phyloP scores from a whole-genome alignment of 2,329 filamentous ascomycete species.

The Zasmidium cellare region DNA sequence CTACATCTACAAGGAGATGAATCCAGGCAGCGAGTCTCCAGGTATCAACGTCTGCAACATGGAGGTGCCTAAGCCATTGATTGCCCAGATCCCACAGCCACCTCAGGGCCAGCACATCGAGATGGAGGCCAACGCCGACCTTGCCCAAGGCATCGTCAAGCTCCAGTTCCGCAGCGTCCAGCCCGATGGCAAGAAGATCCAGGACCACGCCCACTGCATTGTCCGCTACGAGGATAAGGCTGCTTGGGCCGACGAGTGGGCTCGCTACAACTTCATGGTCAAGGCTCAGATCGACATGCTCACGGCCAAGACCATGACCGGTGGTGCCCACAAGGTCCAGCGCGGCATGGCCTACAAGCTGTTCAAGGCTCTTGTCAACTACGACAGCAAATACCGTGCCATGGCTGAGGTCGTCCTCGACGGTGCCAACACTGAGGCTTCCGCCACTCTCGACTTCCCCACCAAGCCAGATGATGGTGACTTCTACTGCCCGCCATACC shows the following conservation, averaged over 20 bases:
- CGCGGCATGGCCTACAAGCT: conserved; percentile 78
- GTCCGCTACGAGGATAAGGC: conserved; percentile 62
- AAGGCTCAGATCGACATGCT: conserved; percentile 63
- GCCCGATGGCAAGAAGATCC: conserved; percentile 58
- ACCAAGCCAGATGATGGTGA: conserved; percentile 55
- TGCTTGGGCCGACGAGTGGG: conserved; percentile 65
- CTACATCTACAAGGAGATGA: conserved; percentile 66
- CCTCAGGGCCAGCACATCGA: conserved; percentile 60
- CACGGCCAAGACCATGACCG: conserved; percentile 63
- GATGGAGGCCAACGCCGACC: conserved; percentile 61
- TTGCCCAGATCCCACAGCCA: conserved; percentile 54
- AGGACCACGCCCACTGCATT: conserved; percentile 63
- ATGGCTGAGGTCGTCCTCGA: conserved; percentile 62
- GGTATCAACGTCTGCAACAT: conserved; percentile 66
- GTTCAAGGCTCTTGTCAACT: conserved; percentile 59
- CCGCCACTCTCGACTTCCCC: conserved; percentile 55
- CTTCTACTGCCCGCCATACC: conserved; percentile 60
- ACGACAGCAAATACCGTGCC: conserved; percentile 57
- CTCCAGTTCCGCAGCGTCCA: conserved; percentile 59
- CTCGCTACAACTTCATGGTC: conserved; percentile 63
- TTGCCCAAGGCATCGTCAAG: conserved; percentile 55
- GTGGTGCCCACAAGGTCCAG: conserved; percentile 70
- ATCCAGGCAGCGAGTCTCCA: conserved; percentile 56
- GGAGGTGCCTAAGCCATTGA: conserved; percentile 70
- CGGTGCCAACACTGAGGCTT: conserved; percentile 56